Evolutionary conservation across 306 rosid genomes (phyloP).

Genomic region (Lathyrus sativus): DNA sequence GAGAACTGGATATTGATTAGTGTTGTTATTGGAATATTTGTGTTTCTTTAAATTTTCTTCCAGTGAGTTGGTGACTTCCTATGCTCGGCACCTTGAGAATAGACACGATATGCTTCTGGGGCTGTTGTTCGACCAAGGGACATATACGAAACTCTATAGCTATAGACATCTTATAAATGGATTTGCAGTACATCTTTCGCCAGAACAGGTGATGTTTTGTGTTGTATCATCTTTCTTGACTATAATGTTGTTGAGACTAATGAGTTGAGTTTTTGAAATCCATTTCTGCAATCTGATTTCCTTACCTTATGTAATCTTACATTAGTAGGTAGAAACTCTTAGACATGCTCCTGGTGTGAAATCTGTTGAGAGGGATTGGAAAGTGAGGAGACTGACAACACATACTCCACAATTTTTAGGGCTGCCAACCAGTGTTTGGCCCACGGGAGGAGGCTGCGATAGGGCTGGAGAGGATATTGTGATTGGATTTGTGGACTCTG

Average conservation of each 20-base stretch:
- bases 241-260: slow-evolving; percentile 1
- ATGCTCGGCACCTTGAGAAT: slow-evolving; percentile 85
- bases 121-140: slow-evolving; percentile 76
- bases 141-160: slow-evolving; percentile 83
- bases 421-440: slow-evolving; percentile 99
- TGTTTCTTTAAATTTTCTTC: slow-evolving; percentile 36
- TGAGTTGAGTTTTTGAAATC: slow-evolving; percentile 18
- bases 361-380: slow-evolving; percentile 93
- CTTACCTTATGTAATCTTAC: slow-evolving; percentile 47
- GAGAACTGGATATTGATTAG: slow-evolving; percentile 20
- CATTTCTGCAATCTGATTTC: slow-evolving; percentile 41
- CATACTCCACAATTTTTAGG: slow-evolving; percentile 98
- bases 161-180: slow-evolving; percentile 95
- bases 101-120: slow-evolving; percentile 96
- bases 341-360: slow-evolving; percentile 84
- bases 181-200: slow-evolving; percentile 86
- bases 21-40: slow-evolving; percentile 8
- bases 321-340: slow-evolving; percentile 93
- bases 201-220: slow-evolving; percentile 82
- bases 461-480: slow-evolving; percentile 94
- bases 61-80: slow-evolving; percentile 78
- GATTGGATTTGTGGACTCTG: slow-evolving; percentile 98
- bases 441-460: slow-evolving; percentile 95
- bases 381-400: slow-evolving; percentile 88
- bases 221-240: slow-evolving; percentile 9